These are phyloP conservation scores for Ophiocordyceps polyrhachis-furcata DNA, from an alignment of 2,329 filamentous ascomycete species.

Conservation along the genomic window DNA sequence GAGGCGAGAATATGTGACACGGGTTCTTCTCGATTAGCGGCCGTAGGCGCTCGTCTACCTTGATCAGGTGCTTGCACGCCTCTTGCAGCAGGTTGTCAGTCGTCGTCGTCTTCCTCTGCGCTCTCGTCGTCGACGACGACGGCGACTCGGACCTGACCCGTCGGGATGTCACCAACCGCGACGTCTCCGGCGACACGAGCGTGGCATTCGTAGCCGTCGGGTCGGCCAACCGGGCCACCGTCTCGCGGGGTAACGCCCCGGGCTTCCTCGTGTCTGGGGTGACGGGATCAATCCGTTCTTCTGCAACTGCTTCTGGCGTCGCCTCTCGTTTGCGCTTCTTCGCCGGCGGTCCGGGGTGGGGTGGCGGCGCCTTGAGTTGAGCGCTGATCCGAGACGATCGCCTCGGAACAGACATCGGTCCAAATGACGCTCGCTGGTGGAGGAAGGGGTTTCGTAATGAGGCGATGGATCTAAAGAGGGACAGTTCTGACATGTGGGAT, in stretches of 20 bases:
- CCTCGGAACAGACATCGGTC: constrained; percentile 9
- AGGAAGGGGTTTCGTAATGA: not conserved
- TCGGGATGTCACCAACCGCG: constrained; percentile 37
- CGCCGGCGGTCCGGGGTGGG: constrained; percentile 6
- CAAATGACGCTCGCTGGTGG: not conserved
- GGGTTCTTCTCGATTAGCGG: constrained; percentile 54
- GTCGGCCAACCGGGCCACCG: constrained; percentile 37
- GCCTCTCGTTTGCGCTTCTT: constrained; percentile 17
- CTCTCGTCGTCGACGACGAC: constrained; percentile 25
- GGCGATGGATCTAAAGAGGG: not conserved
- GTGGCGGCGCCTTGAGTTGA: constrained; percentile 5
- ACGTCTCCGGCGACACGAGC: constrained; percentile 53
- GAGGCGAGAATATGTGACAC: constrained; percentile 63
- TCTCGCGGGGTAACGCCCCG: constrained; percentile 20
- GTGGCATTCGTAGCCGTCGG: constrained; percentile 49
- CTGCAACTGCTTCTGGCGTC: constrained; percentile 4
- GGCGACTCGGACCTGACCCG: constrained; percentile 25
- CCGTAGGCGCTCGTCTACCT: constrained; percentile 52
- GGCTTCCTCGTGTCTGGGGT: constrained; percentile 1
- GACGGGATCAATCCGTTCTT: constrained; percentile 1
- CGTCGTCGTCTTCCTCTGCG: constrained; percentile 44
- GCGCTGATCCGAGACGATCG: constrained; percentile 22
- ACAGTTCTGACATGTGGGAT: no score
- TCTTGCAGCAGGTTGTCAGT: constrained; percentile 55
- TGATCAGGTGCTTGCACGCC: constrained; percentile 56